Conservation (phyloP, 2,329 filamentous ascomycete species). For the Sporothrix curviconia region DNA sequence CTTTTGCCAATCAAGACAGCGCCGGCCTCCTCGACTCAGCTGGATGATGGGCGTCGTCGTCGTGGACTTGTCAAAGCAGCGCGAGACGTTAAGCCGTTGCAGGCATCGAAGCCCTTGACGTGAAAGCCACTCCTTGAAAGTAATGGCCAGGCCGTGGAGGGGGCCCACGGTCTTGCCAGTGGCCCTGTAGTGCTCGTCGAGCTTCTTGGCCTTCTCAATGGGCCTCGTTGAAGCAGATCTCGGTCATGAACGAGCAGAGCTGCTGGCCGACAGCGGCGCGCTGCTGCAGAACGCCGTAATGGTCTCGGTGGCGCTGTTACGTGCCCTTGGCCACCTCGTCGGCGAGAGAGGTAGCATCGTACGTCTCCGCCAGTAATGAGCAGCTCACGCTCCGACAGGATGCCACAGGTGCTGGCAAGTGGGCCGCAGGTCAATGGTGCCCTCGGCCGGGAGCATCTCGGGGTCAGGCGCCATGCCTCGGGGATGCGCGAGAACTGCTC, state of each 20-base stretch:
- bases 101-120: constrained; percentile 12
- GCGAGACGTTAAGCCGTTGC: constrained; percentile 15
- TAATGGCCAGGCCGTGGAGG: constrained; percentile 37
- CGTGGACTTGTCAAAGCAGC: constrained; percentile 15
- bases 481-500: constrained; percentile 19
- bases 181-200: constrained; percentile 28
- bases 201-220: constrained; percentile 26
- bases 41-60: constrained; percentile 20
- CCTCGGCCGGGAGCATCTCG: constrained; percentile 9
- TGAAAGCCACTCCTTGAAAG: constrained; percentile 19
- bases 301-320: constrained; percentile 13
- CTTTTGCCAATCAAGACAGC: constrained; percentile 26
- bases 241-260: constrained; percentile 30
- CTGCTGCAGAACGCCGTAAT: constrained; percentile 17
- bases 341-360: constrained; percentile 14
- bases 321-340: constrained; percentile 9
- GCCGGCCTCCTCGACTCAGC: constrained; percentile 25
- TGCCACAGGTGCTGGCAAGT: constrained; percentile 10
- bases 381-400: constrained; percentile 16
- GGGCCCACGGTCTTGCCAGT: constrained; percentile 30
- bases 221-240: constrained; percentile 32
- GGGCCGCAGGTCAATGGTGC: constrained; percentile 14
- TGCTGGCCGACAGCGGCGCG: constrained; percentile 16
- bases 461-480: constrained; percentile 12
- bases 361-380: constrained; percentile 13